Evolutionary conservation across 441 rosid species (phyloP).

Genomic region (Populus hybrid): DNA sequence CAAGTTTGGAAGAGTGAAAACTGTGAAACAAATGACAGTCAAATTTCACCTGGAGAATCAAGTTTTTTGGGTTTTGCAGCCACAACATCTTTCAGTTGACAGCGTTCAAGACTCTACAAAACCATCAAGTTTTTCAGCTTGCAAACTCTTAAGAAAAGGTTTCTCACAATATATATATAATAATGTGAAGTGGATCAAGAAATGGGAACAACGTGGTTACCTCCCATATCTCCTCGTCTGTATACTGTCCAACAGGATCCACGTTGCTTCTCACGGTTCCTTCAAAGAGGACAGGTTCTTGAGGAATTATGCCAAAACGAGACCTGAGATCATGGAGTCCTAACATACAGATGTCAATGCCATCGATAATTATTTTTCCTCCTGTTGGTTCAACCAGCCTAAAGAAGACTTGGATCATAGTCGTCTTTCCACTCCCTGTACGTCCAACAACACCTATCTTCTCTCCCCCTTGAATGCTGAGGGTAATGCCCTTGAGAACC

Average conservation of each 20-base stretch:
- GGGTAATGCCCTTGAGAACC: constrained; percentile 74
- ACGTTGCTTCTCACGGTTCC: constrained; percentile 92
- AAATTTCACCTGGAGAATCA: constrained; percentile 57
- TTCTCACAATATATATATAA: background rate
- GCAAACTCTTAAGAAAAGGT: background rate
- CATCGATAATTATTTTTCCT: constrained; percentile 78
- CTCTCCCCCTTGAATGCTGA: constrained; percentile 81
- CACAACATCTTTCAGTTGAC: constrained; percentile 83
- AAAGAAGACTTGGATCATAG: constrained; percentile 84
- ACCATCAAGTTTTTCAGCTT: constrained; percentile 2
- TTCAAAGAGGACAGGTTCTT: constrained; percentile 95
- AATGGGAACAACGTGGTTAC: constrained; percentile 26
- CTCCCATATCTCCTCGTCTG: constrained; percentile 95
- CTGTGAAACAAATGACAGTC: background rate
- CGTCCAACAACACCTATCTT: constrained; percentile 92
- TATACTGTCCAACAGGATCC: constrained; percentile 69
- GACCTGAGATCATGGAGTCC: constrained; percentile 95
- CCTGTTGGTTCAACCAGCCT: constrained; percentile 86
- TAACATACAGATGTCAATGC: constrained; percentile 60
- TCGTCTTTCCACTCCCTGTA: constrained; percentile 95
- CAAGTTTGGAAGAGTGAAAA: background rate
- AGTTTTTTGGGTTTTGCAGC: constrained; percentile 81
- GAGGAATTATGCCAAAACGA: constrained; percentile 92
- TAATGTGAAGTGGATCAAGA: background rate
- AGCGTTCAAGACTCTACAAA: constrained; percentile 72